Evolutionary conservation across 1,284 basidiomycete species (phyloP), one percentile per base, ranked within the genome.

Genomic region (Naganishia albida): DNA sequence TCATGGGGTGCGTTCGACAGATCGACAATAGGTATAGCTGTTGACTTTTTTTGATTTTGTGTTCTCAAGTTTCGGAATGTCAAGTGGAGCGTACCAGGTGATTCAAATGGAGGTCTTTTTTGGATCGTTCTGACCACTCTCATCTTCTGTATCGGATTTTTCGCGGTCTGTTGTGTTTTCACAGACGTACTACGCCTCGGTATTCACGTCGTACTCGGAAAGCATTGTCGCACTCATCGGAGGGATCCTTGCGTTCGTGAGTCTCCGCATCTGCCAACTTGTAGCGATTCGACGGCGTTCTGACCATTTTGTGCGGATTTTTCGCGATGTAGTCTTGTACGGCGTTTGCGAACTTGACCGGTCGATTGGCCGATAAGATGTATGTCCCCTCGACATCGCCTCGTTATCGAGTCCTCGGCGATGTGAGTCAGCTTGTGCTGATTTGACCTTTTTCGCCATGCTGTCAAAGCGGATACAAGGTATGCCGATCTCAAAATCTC

Each of bases 1-100:
- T 55, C 53, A 67, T 67, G 65, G 65, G 65, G 65, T 67, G 48
- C 30, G n/a, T n/a, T n/a, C n/a, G n/a, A n/a, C n/a, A n/a, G n/a
- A n/a, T n/a, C n/a, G n/a, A n/a, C n/a, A n/a, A n/a, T n/a, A n/a
- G n/a, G n/a, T n/a, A n/a, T n/a, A n/a, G n/a, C n/a, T n/a, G n/a
- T n/a, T n/a, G n/a, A n/a, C n/a, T n/a, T n/a, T n/a, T n/a, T n/a
- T n/a, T n/a, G n/a, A n/a, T n/a, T n/a, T n/a, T n/a, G n/a, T n/a
- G n/a, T n/a, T n/a, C n/a, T n/a, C n/a, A n/a, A 67, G 66, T 8
- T 67, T 51, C 39, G 67, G 67, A 20, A 64, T 68, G 63, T 52
- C 56, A 2, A 38, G 42, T 18, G 67, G 67, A 10, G 46, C 59
- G 12, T 65, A 52, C 55, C 64, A 65, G 46, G 53, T 49, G 15